A percentile compares a stretch with the other conserved stretches of the same genome.
Evolutionary conservation across 768 basidiomycete genomes (phyloP).

Genomic region (Suillus subluteus): DNA sequence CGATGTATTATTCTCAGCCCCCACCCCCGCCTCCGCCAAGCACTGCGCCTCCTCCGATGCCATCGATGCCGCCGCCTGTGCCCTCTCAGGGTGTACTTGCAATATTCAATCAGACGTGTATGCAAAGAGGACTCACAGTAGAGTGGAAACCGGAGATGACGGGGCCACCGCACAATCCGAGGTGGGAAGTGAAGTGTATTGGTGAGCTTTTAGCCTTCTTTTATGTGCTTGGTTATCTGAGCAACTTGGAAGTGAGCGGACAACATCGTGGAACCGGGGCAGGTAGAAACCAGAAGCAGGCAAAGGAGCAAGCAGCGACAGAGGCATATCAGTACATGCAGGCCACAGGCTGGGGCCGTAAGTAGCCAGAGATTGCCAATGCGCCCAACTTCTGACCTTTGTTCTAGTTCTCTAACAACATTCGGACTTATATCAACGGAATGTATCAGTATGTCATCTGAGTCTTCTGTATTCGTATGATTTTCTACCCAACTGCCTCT

Average conservation of each 20-base stretch:
- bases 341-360: slow-evolving; percentile 47
- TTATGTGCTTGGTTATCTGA: slow-evolving; percentile 8
- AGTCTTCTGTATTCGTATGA: slow-evolving; percentile 1
- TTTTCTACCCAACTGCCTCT: background rate
- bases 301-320: slow-evolving; percentile 70
- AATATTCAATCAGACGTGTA: slow-evolving; percentile 55
- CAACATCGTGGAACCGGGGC: slow-evolving; percentile 50
- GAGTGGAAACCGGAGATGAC: slow-evolving; percentile 49
- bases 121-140: slow-evolving; percentile 47
- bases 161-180: slow-evolving; percentile 58
- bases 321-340: slow-evolving; percentile 52
- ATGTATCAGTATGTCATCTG: slow-evolving; percentile 6
- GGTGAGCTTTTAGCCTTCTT: slow-evolving; percentile 41
- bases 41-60: slow-evolving; percentile 28
- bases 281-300: slow-evolving; percentile 65
- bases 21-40: slow-evolving; percentile 19
- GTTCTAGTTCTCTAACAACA: slow-evolving; percentile 1
- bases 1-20: slow-evolving; percentile 18
- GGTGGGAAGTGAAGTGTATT: slow-evolving; percentile 57
- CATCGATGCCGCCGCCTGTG: slow-evolving; percentile 16
- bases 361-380: background rate
- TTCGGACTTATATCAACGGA: background rate
- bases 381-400: background rate
- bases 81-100: slow-evolving; percentile 45
- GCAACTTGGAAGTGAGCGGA: slow-evolving; percentile 48